Evolutionary conservation across 163 green algal genomes (phyloP), one percentile per base, ranked within the genome.

Genomic region (Chlamydomonas reinhardtii): DNA sequence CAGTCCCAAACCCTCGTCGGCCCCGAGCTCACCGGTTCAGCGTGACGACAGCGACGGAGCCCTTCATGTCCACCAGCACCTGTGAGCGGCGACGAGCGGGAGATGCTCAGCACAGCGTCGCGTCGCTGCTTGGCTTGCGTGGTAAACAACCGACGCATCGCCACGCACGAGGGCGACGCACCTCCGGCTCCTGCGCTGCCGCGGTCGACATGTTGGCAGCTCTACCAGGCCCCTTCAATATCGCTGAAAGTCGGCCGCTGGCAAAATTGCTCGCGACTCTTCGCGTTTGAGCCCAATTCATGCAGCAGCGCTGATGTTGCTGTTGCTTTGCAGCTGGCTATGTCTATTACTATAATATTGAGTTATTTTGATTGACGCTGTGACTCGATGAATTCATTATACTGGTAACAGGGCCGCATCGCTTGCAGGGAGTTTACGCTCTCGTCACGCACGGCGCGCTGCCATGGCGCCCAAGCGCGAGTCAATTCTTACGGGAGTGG

Each of bases 11-110:
- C 31, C n/a, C 74, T 35, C 39, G 39, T 48, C 39, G 25, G 48
- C 29, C n/a, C n/a, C 9, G 37, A 2, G n/a, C 69, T 3, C 34
- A 90, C 89, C 89, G 88, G 86, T 92, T 92, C 0, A 92, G 62
- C 0, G 82, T 88, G 0, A 92, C 37, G 27, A 77, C 83, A 0
- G 76, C 86, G 2, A 92, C 54, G 5, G 73, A 31, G 20, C 81
- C n/a, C 19, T 83, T 72, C 11, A 90, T 66, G 0, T 78, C 74
- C 17, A 73, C 32, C 11, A 90, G 77, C 25, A 93, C 73, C 83
- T 93, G 88, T 56, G 11, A 68, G 48, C 61, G 27, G 69, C 65
- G n/a, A n/a, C n/a, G n/a, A n/a, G n/a, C n/a, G n/a, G n/a, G 39
- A 48, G 39, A 8, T 5, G 39, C 8, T 5, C 39, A 48, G 5